These are phyloP conservation scores for Uromyces viciae-fabae DNA, from an alignment of 1,284 basidiomycete genomes.

Conservation along the genomic window DNA sequence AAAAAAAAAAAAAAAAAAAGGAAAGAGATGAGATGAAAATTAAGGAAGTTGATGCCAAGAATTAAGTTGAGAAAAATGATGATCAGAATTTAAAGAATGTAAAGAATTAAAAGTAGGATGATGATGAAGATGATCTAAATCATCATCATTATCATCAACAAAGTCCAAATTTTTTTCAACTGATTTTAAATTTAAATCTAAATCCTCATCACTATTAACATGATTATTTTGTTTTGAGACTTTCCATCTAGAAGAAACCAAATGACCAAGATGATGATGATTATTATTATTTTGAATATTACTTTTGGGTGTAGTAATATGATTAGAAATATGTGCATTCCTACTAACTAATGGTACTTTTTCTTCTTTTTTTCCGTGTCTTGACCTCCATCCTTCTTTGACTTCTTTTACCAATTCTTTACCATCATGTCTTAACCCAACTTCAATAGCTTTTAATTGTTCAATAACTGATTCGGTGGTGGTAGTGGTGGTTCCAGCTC, in stretches of 20 bases:
- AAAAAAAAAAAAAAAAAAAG: background rate
- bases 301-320: too few species aligned
- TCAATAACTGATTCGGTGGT: background rate
- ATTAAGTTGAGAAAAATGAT: background rate
- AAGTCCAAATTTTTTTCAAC: background rate
- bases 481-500: background rate
- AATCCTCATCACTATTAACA: background rate
- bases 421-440: background rate
- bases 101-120: background rate
- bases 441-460: slow-evolving; percentile 1
- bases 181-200: too few species aligned
- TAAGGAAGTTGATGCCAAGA: background rate
- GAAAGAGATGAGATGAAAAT: background rate
- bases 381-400: slow-evolving; percentile 12
- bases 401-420: slow-evolving; percentile 25
- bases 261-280: too few species aligned
- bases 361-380: slow-evolving; percentile 20
- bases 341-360: background rate
- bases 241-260: too few species aligned
- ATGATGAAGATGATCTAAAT: background rate
- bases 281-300: too few species aligned
- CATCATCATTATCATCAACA: background rate
- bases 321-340: background rate
- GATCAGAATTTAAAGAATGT: background rate
- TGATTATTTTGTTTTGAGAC: too few species aligned